phyloP scores from a whole-genome alignment of 2,329 filamentous ascomycete genomes.

The Davidsoniella neocaledoniae region DNA sequence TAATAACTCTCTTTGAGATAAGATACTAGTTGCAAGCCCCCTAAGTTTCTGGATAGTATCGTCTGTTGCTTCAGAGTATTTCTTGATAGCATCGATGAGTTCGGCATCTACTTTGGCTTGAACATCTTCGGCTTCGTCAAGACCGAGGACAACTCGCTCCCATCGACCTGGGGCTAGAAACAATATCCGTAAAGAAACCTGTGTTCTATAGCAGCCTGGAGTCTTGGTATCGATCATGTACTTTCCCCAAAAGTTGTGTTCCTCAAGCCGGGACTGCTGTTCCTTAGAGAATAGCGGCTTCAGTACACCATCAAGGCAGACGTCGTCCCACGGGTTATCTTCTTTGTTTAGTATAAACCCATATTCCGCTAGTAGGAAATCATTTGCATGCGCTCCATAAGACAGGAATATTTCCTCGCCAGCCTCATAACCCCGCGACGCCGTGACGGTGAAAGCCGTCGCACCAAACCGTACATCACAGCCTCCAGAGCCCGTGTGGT shows the following conservation, averaged over 20 bases:
- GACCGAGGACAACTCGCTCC: constrained; percentile 27
- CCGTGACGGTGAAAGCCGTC: constrained; percentile 36
- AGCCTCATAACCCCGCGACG: constrained; percentile 29
- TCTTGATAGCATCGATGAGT: constrained; percentile 23
- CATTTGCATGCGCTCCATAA: constrained; percentile 56
- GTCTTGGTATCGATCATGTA: constrained; percentile 34
- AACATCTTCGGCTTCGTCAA: constrained; percentile 28
- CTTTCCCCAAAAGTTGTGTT: constrained; percentile 30
- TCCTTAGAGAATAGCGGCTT: constrained; percentile 21
- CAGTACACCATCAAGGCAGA: constrained; percentile 30
- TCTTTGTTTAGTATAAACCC: constrained; percentile 28
- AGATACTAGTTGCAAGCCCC: constrained; percentile 18
- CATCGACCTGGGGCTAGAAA: constrained; percentile 26
- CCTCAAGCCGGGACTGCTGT: constrained; percentile 26
- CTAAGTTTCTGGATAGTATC: constrained; percentile 19
- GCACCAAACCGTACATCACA: constrained; percentile 35
- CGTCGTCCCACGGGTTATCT: constrained; percentile 35
- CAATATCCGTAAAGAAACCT: constrained; percentile 31
- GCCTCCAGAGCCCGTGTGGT: constrained; percentile 28
- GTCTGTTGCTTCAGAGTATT: constrained; percentile 18
- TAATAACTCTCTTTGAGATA: constrained; percentile 21
- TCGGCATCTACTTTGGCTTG: constrained; percentile 22
- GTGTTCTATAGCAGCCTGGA: constrained; percentile 35
- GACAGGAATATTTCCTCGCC: constrained; percentile 52
- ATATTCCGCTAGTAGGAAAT: constrained; percentile 56